Base-by-base conservation (phyloP, 768 basidiomycete genomes). In the Brasilioporus rufonigricans region DNA sequence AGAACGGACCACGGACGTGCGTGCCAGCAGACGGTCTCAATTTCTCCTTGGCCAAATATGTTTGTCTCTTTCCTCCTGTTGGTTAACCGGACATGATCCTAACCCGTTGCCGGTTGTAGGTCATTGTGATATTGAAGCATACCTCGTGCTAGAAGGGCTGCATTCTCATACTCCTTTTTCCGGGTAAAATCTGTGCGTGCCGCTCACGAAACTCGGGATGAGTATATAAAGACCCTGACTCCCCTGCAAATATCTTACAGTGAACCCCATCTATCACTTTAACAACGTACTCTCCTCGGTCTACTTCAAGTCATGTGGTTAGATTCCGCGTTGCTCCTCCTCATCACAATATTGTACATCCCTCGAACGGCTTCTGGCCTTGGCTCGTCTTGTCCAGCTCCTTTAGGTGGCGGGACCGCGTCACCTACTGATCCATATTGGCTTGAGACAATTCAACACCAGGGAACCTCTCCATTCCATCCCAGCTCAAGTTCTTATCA, bases 401-500 rank as follows among this genome's bases (percentile, higher is more conserved):
- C 79, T 24, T 65, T 84, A 5, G 76, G 76, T 41, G 53, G 71
- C 26, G 85, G 84, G 24, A 77, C 73, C 16, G 82, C 87, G 11
- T 31, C 63, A 26, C 23, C 62, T 11, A 29, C 39, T 16, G 65
- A 66, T 26, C 79, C 85, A 1, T 90, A 80, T 65, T 91, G 89
- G 89, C 71, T 88, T 59, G 73, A 90, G 67, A 80, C 62, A 39
- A 89, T 91, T 61, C 76, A 77, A 39, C 89, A 89, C 62, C 87
- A 84, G 65, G 88, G 86, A 29, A 83, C 73, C n/a, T 74, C 89
- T 1, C 81, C 89, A 5, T 86, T 79, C 69, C 84, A 88, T 64
- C 52, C 81, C 0, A 71, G 79, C 62, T n/a, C 57, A 24, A 75
- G 65, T 39, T 65, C 70, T 7, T 91, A 90, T 66, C 74, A 82